Evolutionary conservation across 768 basidiomycete genomes (phyloP), one percentile per base, ranked within the genome.

Genomic region (Lyophyllum shimeji): DNA sequence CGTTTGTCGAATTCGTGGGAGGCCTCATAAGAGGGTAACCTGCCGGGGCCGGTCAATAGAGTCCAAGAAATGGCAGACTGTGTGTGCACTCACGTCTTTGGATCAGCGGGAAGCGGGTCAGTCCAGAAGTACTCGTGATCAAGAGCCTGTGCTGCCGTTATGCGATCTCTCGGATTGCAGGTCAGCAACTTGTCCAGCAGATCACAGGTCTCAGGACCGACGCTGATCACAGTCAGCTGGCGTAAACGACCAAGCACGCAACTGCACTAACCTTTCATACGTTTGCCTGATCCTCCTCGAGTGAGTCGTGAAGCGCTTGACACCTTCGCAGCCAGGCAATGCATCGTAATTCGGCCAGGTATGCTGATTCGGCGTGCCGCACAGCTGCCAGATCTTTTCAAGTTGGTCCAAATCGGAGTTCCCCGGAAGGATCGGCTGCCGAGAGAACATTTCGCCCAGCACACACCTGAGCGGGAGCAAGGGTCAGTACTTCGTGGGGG

Each of bases 81-180:
- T 21, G 7, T 42, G 47, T 21, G 7, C 15, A 74, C 84, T 55
- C 64, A 90, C 90, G 82, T 82, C 69, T 86, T 89, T 1, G 90
- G 90, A 72, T 92, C 89, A 20, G 90, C 90, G 33, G 95, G 91
- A 34, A 93, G 64, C 0, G 96, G 95, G 60, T 91, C 86, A 0
- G 86, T 87, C 92, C 93, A 97, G 70, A 98, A 97, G 75, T 94
- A 98, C 18, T 90, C 86, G 67, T 98, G 94, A 62, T 95, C 89
- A 50, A 98, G 79, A 0, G 95, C 95, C 55, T 93, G 81, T 1
- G 82, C 71, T 8, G 96, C 96, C 1, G 95, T 94, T 39, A 94
- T 81, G 18, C 96, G 82, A 54, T 89, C 82, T 57, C 79, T 78
- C 2, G 96, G 96, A 67, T 98, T 90, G 62, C 93, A 87, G 0